A percentile compares a stretch with the other conserved stretches of the same genome.
These are phyloP conservation scores for Cystobasidium slooffiae DNA, from an alignment of 1,284 basidiomycete genomes.

Conservation along the genomic window DNA sequence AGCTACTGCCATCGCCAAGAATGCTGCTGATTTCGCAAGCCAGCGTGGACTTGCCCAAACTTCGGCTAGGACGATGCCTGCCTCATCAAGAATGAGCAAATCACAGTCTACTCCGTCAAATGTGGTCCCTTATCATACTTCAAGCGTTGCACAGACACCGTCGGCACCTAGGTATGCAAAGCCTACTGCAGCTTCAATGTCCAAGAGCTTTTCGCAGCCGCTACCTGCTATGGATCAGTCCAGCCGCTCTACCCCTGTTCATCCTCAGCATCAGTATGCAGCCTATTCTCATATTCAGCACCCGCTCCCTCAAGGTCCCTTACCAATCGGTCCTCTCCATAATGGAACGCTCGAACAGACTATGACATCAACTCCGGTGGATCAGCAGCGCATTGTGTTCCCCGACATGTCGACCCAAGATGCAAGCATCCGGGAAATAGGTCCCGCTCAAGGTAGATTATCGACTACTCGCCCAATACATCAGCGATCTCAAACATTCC, in stretches of 20 bases:
- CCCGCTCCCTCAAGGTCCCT: not conserved
- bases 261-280: slow-evolving; percentile 18
- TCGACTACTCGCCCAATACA: not conserved
- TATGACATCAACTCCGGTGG: not conserved
- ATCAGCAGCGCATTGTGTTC: not conserved
- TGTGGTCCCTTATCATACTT: not conserved
- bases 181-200: slow-evolving; percentile 21
- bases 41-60: not conserved
- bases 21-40: not conserved
- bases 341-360: slow-evolving; percentile 1
- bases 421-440: not conserved
- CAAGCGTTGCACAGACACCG: not conserved
- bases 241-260: not conserved
- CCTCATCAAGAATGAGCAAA: slow-evolving; percentile 8
- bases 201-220: slow-evolving; percentile 1
- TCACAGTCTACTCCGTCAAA: not conserved
- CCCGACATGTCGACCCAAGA: not conserved
- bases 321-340: not conserved
- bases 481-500: slow-evolving; percentile 11
- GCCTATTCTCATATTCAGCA: slow-evolving; percentile 24
- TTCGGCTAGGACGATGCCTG: not conserved
- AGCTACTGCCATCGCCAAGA: not conserved
- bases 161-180: slow-evolving; percentile 25
- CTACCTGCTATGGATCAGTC: not conserved
- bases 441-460: too few relatives aligned